phyloP scores from a whole-genome alignment of 805 yeast species.

The Diddensiella caesifluorescens region DNA sequence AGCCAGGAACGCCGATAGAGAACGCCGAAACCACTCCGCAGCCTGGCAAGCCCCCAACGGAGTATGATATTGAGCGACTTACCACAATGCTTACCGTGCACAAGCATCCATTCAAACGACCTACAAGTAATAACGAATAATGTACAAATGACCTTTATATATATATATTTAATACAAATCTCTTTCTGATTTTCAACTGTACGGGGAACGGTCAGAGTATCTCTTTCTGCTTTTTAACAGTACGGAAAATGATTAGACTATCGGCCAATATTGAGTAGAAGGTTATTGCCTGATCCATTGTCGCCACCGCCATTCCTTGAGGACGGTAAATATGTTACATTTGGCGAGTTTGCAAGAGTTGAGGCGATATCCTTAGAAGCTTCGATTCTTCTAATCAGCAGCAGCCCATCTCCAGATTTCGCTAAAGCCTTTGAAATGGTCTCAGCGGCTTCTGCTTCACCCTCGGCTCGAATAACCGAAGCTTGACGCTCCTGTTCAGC shows the following conservation, averaged over 20 bases:
- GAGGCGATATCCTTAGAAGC: conserved; percentile 94
- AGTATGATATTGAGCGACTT: too few relatives aligned
- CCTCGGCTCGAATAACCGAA: conserved; percentile 92
- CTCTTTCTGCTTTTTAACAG: too few relatives aligned
- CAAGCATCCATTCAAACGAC: too few relatives aligned
- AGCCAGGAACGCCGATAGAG: conserved; percentile 1
- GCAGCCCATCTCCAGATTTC: conserved; percentile 92
- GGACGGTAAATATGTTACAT: conserved; percentile 81
- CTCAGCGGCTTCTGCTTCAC: conserved; percentile 98
- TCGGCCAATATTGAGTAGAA: conserved; percentile 34
- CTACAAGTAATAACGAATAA: too few relatives aligned
- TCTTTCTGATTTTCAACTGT: too few relatives aligned
- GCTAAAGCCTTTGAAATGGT: conserved; percentile 85
- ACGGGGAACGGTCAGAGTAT: too few relatives aligned
- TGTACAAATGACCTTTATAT: too few relatives aligned
- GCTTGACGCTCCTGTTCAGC: conserved; percentile 98
- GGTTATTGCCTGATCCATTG: conserved; percentile 22
- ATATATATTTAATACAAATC: too few relatives aligned
- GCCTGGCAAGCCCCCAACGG: too few relatives aligned
- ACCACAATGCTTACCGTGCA: too few relatives aligned
- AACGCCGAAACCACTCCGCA: too few relatives aligned
- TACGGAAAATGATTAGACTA: too few relatives aligned
- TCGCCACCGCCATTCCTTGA: conserved; percentile 33
- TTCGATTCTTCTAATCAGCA: conserved; percentile 90
- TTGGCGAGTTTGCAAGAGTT: conserved; percentile 76